Evolutionary conservation across 495 filamentous ascomycete genomes (phyloP), one percentile per base, ranked within the genome.

Genomic region (Aspergillus ostianus): DNA sequence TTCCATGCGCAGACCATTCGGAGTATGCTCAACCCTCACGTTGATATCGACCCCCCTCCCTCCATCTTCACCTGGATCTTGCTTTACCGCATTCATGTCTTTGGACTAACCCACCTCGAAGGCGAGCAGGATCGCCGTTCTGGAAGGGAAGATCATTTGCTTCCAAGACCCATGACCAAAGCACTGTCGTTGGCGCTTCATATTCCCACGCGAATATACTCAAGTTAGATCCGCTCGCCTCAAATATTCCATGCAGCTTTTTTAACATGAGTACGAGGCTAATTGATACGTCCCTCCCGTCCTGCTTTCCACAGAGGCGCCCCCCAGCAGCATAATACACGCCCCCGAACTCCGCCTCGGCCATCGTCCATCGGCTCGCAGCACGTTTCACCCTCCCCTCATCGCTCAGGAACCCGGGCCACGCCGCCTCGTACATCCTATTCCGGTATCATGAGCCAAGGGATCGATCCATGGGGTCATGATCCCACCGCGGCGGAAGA

Each of bases 131-230:
- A 63, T 93, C 94, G 59, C 91, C 94, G 1, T 98, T 98, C 74
- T 98, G 94, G 94, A 86, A 88, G 62, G 84, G 83, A 57, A 82
- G 81, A 66, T 70, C 68, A 49, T 69, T 68, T 36, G 64, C 68
- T 15, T 65, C 77, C 6, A 87, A 81, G 68, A 73, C 77, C 46
- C 78, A 84, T 70, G 90, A 93, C 55, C 76, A 84, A 26, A 87
- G 82, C 58, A 84, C 91, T 41, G 90, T 98, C n/a, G 87, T 97
- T 47, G 94, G 94, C 56, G 94, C 94, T 55, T 88, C 93, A 49
- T 98, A 98, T 72, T 98, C 94, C 44, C 95, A 98, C 75, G 90
- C 92, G 32, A 92, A 96, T 75, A 91, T 41, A 15, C 36, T 41
- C 9, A 41, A 41, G 36, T 41, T 41, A 41, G 36, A 41, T 10